Base-by-base conservation (phyloP, 1,284 basidiomycete species). In the Rhodotorula mucilaginosa region DNA sequence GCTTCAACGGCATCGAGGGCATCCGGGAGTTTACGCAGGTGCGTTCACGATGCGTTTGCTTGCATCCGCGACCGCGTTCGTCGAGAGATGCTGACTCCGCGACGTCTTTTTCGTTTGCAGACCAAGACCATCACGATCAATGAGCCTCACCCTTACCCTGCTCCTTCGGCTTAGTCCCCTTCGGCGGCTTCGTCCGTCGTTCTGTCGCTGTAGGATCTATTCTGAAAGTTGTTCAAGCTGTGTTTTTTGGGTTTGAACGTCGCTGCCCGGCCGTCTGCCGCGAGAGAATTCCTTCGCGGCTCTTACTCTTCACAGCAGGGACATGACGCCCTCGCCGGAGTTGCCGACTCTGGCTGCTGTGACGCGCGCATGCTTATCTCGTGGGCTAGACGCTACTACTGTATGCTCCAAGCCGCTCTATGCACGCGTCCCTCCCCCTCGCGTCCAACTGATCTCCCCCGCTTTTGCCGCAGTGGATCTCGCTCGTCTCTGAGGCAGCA, bases 21-120 rank as follows among this genome's bases (percentile, higher is more conserved):
- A 70, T 70, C 34, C 65, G 61, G 56, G 78, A 79, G 61, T 79
- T 79, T 56, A 79, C 78, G 7, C 77, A 78, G 58, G 58, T 60
- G 57, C 56, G 29, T 75, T 74, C 47, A 21, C 34, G 19, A 26
- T 44, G 8, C 26, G 18, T n/a, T n/a, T 26, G 23, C 39, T 44
- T n/a, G 10, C 39, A 5, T 4, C 2, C 34, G 21, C 13, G 0
- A 3, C 13, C 29, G 8, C 13, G 26, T 23, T n/a, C 21, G 16
- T 10, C 21, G 5, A 44, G 5, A 39, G 10, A 47, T 1, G 2
- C 15, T 31, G 48, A 21, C 60, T n/a, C 39, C 10, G 39, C 10
- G 39, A 44, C 39, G 10, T 31, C 29, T 19, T 29, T 10, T 29
- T 10, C 29, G 16, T n/a, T 21, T 8, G 10, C 16, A 65, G 57